Percentiles rank a stretch among this genome's conserved stretches.
phyloP scores from a whole-genome alignment of 768 basidiomycete species.

The Saitozyma sp. region DNA sequence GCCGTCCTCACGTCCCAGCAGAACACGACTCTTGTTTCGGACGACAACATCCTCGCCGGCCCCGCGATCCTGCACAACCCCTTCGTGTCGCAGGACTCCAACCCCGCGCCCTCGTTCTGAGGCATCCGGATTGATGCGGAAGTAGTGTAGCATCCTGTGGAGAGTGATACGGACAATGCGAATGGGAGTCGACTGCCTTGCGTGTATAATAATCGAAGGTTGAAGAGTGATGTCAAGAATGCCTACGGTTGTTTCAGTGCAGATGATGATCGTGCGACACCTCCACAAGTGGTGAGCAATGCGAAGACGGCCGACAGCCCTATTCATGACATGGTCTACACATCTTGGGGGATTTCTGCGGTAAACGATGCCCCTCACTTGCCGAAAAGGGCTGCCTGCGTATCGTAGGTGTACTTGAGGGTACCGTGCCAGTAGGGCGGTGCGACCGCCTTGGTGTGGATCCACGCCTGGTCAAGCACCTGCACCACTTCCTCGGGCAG shows the following conservation, averaged over 20 bases:
- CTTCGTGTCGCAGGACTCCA: conserved; percentile 33
- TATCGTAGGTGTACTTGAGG: conserved; percentile 24
- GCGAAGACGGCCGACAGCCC: no score
- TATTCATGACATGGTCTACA: no score
- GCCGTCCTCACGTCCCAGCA: conserved; percentile 56
- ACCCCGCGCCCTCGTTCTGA: conserved; percentile 42
- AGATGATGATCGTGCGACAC: no score
- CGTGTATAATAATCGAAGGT: no score
- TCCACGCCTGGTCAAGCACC: conserved; percentile 61
- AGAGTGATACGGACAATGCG: no score
- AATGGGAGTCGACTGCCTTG: no score
- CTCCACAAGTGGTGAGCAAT: no score
- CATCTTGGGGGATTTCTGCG: no score
- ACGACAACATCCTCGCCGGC: conserved; percentile 62
- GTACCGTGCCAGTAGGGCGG: conserved; percentile 54
- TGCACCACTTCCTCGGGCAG: conserved; percentile 62
- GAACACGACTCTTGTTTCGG: conserved; percentile 52
- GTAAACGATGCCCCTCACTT: no score
- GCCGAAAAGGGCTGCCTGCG: conserved; percentile 25
- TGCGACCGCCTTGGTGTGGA: conserved; percentile 55
- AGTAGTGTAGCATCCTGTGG: neutral
- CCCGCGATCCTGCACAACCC: conserved; percentile 56
- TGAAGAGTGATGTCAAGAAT: no score
- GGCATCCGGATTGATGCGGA: neutral
- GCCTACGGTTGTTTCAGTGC: no score